Evolutionary conservation across 805 yeast species (phyloP).

Genomic region (Spathaspora boniae): DNA sequence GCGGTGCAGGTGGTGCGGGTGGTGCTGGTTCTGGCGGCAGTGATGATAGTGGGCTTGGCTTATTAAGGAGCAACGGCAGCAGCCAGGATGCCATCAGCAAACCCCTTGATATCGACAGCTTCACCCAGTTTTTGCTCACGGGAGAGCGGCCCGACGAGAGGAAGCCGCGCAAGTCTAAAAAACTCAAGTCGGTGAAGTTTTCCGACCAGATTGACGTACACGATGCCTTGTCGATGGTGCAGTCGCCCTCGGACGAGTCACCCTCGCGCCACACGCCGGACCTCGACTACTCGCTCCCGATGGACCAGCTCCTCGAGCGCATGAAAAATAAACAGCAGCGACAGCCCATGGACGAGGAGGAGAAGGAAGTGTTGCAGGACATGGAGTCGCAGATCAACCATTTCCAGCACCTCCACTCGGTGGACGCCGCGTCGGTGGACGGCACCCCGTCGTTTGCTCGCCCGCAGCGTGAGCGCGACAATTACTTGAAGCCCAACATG

Average conservation of each 20-base stretch:
- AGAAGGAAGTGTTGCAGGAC: conserved; percentile 66
- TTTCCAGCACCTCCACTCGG: conserved; percentile 67
- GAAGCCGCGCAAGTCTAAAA: conserved; percentile 37
- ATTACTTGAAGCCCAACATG: conserved; percentile 38
- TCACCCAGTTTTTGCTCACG: conserved; percentile 78
- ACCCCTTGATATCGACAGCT: conserved; percentile 77
- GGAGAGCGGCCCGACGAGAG: conserved; percentile 63
- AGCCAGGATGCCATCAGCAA: conserved; percentile 12
- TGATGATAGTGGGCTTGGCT: no score
- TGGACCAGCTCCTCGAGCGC: conserved; percentile 64
- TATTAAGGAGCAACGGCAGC: conserved; percentile 2
- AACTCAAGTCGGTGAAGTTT: conserved; percentile 64
- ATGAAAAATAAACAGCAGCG: conserved; percentile 22
- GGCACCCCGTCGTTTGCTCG: conserved; percentile 64
- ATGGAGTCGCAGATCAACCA: conserved; percentile 70
- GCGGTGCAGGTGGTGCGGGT: no score
- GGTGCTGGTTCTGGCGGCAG: no score
- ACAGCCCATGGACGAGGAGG: conserved; percentile 49
- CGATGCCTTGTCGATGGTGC: conserved; percentile 18
- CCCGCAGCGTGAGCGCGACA: conserved; percentile 18
- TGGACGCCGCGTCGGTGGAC: conserved; percentile 70
- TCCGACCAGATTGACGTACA: conserved; percentile 57
- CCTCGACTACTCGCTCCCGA: conserved; percentile 65
- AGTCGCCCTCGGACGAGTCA: conserved; percentile 19
- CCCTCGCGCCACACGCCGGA: conserved; percentile 24